Evolutionary conservation across 2,329 filamentous ascomycete species (phyloP).

Genomic region (Clonostachys solani): DNA sequence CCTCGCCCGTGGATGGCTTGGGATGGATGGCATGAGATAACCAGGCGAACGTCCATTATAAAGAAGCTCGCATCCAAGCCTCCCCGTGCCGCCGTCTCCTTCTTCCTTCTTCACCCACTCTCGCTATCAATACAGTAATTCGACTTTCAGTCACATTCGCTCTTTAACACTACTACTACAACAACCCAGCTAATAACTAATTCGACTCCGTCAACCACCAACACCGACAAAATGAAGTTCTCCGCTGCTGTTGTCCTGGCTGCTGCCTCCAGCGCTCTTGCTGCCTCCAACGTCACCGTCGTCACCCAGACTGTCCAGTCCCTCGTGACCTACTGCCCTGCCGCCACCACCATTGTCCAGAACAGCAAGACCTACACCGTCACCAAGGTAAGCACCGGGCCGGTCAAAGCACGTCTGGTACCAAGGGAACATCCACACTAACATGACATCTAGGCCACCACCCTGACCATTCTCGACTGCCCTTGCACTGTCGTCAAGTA

Average conservation of each 20-base stretch:
- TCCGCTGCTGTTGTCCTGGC: conserved; percentile 47
- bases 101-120: conserved; percentile 43
- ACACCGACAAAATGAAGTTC: conserved; percentile 63
- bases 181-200: conserved; percentile 18
- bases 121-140: conserved; percentile 34
- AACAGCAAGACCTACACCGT: conserved; percentile 65
- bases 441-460: conserved; percentile 45
- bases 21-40: too few species aligned
- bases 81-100: conserved; percentile 16
- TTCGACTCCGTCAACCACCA: conserved; percentile 26
- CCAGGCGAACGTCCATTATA: conserved; percentile 27
- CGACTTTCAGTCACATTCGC: conserved; percentile 54
- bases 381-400: conserved; percentile 44
- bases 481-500: conserved; percentile 60
- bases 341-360: conserved; percentile 59
- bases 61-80: conserved; percentile 37
- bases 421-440: neutral
- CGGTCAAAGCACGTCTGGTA: neutral
- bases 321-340: conserved; percentile 71
- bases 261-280: conserved; percentile 44
- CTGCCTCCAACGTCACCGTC: conserved; percentile 44
- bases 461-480: conserved; percentile 69
- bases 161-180: conserved; percentile 37
- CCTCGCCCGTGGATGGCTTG: too few species aligned
- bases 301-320: conserved; percentile 63